Percentiles rank a stretch among this genome's conserved stretches.
Conservation (phyloP, 768 basidiomycete species). For the Agrocybe pediades region DNA sequence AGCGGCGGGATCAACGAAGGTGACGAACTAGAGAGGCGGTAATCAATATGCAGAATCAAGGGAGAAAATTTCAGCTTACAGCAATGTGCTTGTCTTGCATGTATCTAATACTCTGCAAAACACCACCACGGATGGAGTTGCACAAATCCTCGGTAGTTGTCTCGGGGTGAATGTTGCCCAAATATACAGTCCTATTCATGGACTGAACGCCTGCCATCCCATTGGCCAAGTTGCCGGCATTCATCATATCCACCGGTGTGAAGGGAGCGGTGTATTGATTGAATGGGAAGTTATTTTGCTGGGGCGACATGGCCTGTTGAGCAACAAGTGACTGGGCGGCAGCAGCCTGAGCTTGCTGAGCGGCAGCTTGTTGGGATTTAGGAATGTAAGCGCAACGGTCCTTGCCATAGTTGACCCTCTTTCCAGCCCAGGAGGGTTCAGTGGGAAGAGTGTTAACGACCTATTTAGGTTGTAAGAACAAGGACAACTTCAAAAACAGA, state of each 20-base stretch:
- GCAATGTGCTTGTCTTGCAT: constrained; percentile 98
- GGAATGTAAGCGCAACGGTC: constrained; percentile 98
- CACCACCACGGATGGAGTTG: constrained; percentile 95
- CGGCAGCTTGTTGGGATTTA: constrained; percentile 89
- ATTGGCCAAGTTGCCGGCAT: constrained; percentile 32
- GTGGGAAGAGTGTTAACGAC: constrained; percentile 92
- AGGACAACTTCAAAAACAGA: constrained; percentile 1
- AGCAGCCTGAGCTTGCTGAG: constrained; percentile 85
- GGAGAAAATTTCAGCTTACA: constrained; percentile 56
- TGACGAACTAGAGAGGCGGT: constrained; percentile 77
- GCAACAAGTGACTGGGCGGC: constrained; percentile 73
- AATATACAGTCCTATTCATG: constrained; percentile 91
- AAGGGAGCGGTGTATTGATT: constrained; percentile 52
- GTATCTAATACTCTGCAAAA: constrained; percentile 91
- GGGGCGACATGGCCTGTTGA: constrained; percentile 47
- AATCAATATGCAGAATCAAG: not conserved
- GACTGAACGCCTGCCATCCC: constrained; percentile 42
- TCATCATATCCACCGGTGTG: constrained; percentile 45
- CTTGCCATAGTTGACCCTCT: constrained; percentile 97
- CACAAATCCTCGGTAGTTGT: constrained; percentile 94
- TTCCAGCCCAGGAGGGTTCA: constrained; percentile 93
- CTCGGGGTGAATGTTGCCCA: constrained; percentile 97
- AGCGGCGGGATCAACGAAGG: constrained; percentile 91
- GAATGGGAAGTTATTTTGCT: constrained; percentile 45
- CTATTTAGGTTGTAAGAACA: constrained; percentile 36